A percentile compares a stretch with the other conserved stretches of the same genome.
phyloP scores from a whole-genome alignment of 2,329 filamentous ascomycete genomes.

The Colletotrichum trifolii region DNA sequence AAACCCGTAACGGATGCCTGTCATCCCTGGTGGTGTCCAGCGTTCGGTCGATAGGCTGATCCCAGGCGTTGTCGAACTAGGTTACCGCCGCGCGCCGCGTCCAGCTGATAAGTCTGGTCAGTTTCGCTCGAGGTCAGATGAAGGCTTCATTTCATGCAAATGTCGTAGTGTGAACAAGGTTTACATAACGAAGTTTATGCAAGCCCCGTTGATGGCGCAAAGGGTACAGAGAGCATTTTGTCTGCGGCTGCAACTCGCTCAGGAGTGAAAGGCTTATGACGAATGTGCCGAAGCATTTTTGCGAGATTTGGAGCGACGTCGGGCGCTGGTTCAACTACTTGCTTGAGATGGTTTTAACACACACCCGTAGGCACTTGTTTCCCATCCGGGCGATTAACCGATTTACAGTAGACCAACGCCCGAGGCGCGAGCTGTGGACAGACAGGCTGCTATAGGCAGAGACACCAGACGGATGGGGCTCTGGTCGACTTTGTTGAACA shows the following conservation, averaged over 20 bases:
- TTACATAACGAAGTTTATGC: constrained; percentile 30
- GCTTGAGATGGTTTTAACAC: too few relatives aligned
- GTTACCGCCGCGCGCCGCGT: constrained; percentile 26
- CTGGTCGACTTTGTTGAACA: constrained; percentile 28
- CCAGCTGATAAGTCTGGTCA: constrained; percentile 22
- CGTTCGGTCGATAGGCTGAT: not conserved
- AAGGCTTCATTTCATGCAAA: constrained; percentile 25
- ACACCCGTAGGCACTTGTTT: too few relatives aligned
- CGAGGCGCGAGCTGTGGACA: constrained; percentile 15
- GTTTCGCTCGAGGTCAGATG: constrained; percentile 35
- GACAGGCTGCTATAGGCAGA: not conserved
- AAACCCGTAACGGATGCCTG: not conserved
- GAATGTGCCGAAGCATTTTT: constrained; percentile 18
- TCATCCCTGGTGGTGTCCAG: not conserved
- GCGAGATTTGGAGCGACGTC: constrained; percentile 36
- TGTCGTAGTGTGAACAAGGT: constrained; percentile 6
- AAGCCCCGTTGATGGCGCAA: constrained; percentile 8
- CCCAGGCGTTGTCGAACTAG: constrained; percentile 6
- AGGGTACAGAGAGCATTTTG: too few relatives aligned
- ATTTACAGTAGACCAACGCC: not conserved
- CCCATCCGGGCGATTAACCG: not conserved
- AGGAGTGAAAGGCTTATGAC: constrained; percentile 23
- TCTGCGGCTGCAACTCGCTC: not conserved
- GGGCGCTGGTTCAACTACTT: not conserved
- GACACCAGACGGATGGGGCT: constrained; percentile 1